Percentiles rank a stretch among this genome's conserved stretches.
Evolutionary conservation across 2,329 filamentous ascomycete genomes (phyloP).

Genomic region (Cladosporium sp.): DNA sequence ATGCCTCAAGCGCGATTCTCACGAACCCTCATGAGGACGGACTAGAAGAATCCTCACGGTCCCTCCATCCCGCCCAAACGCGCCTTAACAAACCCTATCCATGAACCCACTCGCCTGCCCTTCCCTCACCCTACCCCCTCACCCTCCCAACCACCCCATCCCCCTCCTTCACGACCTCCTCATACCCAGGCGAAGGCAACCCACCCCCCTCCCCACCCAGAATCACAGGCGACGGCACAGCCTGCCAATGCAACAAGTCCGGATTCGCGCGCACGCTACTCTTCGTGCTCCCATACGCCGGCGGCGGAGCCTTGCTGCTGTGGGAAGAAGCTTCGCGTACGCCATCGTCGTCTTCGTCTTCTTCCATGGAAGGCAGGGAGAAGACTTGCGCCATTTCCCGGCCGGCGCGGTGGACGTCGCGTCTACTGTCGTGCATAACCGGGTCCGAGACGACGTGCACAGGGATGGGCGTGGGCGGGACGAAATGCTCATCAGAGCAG

Average conservation of each 20-base stretch:
- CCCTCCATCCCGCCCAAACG: too few relatives aligned
- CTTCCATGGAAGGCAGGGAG: too few relatives aligned
- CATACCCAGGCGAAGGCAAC: conserved; percentile 30
- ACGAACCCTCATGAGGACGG: too few relatives aligned
- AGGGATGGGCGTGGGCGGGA: conserved; percentile 69
- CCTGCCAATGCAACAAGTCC: conserved; percentile 71
- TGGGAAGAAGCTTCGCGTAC: neutral
- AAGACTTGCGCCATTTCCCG: conserved; percentile 13
- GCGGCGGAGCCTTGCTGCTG: conserved; percentile 53
- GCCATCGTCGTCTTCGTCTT: conserved; percentile 27
- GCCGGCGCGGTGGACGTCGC: too few relatives aligned
- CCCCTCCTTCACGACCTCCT: conserved; percentile 17
- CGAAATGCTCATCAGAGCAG: conserved; percentile 57
- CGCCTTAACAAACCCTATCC: too few relatives aligned
- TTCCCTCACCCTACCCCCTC: neutral
- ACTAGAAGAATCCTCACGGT: too few relatives aligned
- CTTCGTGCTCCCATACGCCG: conserved; percentile 82
- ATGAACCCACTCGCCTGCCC: neutral
- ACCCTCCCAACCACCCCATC: neutral
- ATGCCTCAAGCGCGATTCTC: too few relatives aligned
- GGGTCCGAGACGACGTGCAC: conserved; percentile 62
- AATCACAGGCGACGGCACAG: conserved; percentile 21
- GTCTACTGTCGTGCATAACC: too few relatives aligned
- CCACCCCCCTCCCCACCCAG: conserved; percentile 15
- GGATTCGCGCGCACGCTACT: conserved; percentile 81